These are phyloP conservation scores for Alternaria brassicicola DNA, from an alignment of 2,329 filamentous ascomycete genomes.

Conservation along the genomic window DNA sequence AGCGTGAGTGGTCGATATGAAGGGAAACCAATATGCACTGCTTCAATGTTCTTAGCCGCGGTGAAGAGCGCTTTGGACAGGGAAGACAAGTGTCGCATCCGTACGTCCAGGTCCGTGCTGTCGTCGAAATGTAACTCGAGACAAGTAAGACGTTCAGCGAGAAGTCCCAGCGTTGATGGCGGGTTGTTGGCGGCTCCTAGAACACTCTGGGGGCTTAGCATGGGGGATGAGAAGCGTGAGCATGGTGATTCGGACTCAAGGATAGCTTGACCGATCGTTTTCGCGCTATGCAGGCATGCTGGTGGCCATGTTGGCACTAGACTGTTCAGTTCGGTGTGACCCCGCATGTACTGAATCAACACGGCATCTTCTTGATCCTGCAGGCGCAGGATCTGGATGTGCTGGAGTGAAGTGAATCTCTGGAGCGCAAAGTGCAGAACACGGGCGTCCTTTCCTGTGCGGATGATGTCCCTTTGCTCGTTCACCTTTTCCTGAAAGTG, in stretches of 20 bases:
- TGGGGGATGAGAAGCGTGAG: constrained; percentile 66
- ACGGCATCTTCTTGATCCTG: constrained; percentile 64
- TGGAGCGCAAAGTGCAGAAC: constrained; percentile 61
- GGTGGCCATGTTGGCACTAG: constrained; percentile 65
- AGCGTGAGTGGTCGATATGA: constrained; percentile 62
- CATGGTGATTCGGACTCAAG: constrained; percentile 62
- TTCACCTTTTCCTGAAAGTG: constrained; percentile 54
- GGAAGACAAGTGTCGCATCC: constrained; percentile 63
- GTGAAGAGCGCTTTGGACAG: constrained; percentile 65
- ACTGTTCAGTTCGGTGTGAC: constrained; percentile 54
- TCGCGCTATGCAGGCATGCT: constrained; percentile 67
- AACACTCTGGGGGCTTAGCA: constrained; percentile 66
- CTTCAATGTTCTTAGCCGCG: constrained; percentile 64
- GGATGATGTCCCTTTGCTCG: constrained; percentile 60
- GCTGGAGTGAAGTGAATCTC: constrained; percentile 65
- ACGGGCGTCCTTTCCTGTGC: constrained; percentile 57
- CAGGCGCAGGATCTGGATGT: constrained; percentile 68
- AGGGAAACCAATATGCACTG: constrained; percentile 69
- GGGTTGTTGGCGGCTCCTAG: constrained; percentile 57
- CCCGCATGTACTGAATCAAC: constrained; percentile 59
- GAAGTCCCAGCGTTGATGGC: constrained; percentile 55
- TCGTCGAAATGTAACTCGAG: constrained; percentile 70
- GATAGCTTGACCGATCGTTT: constrained; percentile 63
- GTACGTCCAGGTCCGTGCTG: constrained; percentile 60
- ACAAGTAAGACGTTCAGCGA: constrained; percentile 65